phyloP scores from a whole-genome alignment of 1,284 basidiomycete genomes.

The Cutaneotrichosporon sp. region DNA sequence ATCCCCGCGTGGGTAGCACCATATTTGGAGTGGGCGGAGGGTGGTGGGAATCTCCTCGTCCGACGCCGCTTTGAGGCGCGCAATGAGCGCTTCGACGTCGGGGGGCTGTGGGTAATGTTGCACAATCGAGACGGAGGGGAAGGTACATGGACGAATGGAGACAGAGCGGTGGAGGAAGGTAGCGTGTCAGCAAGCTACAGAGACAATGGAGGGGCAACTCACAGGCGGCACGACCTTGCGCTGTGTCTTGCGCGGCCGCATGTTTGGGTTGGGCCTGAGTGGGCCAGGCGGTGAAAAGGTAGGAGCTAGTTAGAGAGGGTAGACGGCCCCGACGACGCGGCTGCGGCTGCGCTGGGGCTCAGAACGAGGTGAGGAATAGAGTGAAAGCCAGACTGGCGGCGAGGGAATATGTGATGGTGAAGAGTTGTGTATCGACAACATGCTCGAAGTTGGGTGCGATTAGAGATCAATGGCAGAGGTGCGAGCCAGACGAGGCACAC shows the following conservation, averaged over 20 bases:
- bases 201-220: conserved; percentile 6
- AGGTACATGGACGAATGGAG: background rate
- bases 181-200: background rate
- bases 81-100: conserved; percentile 41
- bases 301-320: background rate
- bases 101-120: conserved; percentile 25
- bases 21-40: conserved; percentile 51
- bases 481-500: background rate
- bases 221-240: conserved; percentile 43
- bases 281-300: background rate
- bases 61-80: conserved; percentile 30
- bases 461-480: too few species aligned
- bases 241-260: conserved; percentile 45
- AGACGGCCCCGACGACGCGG: conserved; percentile 4
- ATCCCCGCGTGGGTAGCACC: conserved; percentile 96
- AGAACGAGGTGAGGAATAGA: background rate
- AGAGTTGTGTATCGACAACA: background rate
- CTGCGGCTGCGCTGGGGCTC: conserved; percentile 11
- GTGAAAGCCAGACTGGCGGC: background rate
- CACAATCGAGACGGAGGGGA: background rate
- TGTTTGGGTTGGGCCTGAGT: conserved; percentile 16
- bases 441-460: too few species aligned
- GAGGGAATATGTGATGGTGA: background rate
- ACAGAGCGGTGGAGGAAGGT: background rate
- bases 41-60: conserved; percentile 34